phyloP scores from a whole-genome alignment of 192 early-diverging fungal species.

The Linnemannia exigua region DNA sequence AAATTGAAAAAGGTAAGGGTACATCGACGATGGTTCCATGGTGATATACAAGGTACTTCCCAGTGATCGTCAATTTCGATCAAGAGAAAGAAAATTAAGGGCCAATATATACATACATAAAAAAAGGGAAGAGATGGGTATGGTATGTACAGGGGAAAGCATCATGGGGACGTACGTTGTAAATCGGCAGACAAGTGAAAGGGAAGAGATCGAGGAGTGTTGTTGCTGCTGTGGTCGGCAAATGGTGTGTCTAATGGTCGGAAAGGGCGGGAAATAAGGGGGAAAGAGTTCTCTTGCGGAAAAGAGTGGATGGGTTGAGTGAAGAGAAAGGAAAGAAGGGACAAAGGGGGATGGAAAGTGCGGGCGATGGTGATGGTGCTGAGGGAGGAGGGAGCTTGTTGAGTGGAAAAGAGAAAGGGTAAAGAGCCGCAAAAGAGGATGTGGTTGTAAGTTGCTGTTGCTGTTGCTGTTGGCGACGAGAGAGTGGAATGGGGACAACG shows the following conservation, averaged over 20 bases:
- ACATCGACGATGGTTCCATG: no score
- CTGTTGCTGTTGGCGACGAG: not conserved
- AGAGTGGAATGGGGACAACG: not conserved
- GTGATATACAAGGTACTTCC: no score
- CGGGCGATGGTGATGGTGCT: not conserved
- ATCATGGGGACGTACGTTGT: not conserved
- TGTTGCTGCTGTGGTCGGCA: not conserved
- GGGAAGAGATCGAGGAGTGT: not conserved
- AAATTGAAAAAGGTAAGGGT: no score
- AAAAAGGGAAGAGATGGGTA: not conserved
- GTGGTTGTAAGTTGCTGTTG: not conserved
- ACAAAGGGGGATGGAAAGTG: not conserved
- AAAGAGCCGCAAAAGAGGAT: conserved; percentile 4
- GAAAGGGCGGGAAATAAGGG: not conserved
- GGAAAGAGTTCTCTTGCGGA: not conserved
- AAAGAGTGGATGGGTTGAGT: not conserved
- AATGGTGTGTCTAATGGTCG: not conserved
- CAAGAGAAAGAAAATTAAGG: not conserved
- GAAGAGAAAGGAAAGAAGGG: not conserved
- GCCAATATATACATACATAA: no score
- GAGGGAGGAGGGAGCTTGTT: not conserved
- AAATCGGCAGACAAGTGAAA: not conserved
- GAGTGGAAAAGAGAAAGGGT: conserved; percentile 10
- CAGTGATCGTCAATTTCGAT: not conserved
- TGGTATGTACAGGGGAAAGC: not conserved